A percentile compares a stretch with the other conserved stretches of the same genome.
phyloP scores from a whole-genome alignment of 2,329 filamentous ascomycete genomes.

The Xylaria sp. region DNA sequence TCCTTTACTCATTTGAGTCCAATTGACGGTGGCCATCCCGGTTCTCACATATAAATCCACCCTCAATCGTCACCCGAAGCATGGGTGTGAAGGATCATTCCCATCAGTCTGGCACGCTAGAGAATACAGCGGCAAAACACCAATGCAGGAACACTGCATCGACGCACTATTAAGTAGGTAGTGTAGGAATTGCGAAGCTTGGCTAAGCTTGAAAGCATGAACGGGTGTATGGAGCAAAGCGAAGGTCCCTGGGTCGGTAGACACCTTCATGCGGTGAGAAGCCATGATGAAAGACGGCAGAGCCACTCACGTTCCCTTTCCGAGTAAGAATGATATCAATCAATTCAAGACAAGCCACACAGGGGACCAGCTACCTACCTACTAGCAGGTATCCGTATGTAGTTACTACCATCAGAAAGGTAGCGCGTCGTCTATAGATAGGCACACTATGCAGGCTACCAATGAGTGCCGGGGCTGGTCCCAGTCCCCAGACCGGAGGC shows the following conservation, averaged over 20 bases:
- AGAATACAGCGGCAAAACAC: conserved; percentile 13
- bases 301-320: too few relatives aligned
- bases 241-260: too few relatives aligned
- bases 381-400: neutral
- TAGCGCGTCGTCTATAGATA: neutral
- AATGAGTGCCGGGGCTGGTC: neutral
- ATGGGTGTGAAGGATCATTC: conserved; percentile 6
- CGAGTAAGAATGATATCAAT: too few relatives aligned
- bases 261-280: too few relatives aligned
- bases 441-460: neutral
- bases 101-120: conserved; percentile 22
- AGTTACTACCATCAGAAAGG: neutral
- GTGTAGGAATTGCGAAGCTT: too few relatives aligned
- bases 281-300: too few relatives aligned
- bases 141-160: conserved; percentile 21
- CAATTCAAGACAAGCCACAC: too few relatives aligned
- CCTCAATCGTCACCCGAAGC: neutral
- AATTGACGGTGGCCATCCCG: too few relatives aligned
- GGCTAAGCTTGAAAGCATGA: neutral
- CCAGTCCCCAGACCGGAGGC: neutral
- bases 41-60: too few relatives aligned
- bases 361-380: too few relatives aligned
- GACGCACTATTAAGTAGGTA: neutral
- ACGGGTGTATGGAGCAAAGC: too few relatives aligned
- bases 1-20: too few relatives aligned